Conservation (phyloP, 2,329 filamentous ascomycete genomes). For the Xylaria sp. region DNA sequence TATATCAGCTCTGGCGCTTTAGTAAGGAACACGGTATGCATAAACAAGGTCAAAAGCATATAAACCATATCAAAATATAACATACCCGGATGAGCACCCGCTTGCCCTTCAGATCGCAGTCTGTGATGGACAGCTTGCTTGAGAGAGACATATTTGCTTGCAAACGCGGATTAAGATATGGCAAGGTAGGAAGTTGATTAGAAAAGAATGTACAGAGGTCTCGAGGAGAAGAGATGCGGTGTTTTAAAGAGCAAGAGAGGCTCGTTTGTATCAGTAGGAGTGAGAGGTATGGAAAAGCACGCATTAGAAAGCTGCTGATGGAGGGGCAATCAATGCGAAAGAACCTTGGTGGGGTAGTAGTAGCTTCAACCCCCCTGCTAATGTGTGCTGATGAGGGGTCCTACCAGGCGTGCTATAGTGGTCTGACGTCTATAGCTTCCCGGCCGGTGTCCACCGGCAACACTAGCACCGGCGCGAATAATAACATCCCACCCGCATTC, state of each 20-base stretch:
- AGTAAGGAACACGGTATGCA: background rate
- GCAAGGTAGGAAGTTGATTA: constrained; percentile 32
- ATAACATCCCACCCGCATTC: background rate
- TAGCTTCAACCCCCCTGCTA: constrained; percentile 23
- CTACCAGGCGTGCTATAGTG: background rate
- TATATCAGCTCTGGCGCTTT: constrained; percentile 36
- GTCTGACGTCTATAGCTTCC: constrained; percentile 21
- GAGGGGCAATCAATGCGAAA: constrained; percentile 37
- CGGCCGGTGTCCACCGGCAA: constrained; percentile 23
- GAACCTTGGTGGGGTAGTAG: constrained; percentile 39
- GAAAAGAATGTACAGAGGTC: constrained; percentile 22
- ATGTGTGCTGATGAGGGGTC: background rate
- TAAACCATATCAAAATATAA: constrained; percentile 9
- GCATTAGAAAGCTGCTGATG: constrained; percentile 40
- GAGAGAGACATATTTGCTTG: constrained; percentile 86
- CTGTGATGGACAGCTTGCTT: constrained; percentile 96
- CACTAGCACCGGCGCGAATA: background rate
- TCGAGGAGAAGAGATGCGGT: constrained; percentile 29
- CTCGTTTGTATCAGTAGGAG: constrained; percentile 29
- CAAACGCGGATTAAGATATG: background rate
- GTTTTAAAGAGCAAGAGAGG: constrained; percentile 33
- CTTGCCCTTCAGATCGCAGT: constrained; percentile 98
- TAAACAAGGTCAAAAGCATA: background rate
- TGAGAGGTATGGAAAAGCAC: constrained; percentile 41
- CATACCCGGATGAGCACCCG: constrained; percentile 95